Evolutionary conservation across 2,329 filamentous ascomycete genomes (phyloP).

Genomic region (Colletotrichum siamense): DNA sequence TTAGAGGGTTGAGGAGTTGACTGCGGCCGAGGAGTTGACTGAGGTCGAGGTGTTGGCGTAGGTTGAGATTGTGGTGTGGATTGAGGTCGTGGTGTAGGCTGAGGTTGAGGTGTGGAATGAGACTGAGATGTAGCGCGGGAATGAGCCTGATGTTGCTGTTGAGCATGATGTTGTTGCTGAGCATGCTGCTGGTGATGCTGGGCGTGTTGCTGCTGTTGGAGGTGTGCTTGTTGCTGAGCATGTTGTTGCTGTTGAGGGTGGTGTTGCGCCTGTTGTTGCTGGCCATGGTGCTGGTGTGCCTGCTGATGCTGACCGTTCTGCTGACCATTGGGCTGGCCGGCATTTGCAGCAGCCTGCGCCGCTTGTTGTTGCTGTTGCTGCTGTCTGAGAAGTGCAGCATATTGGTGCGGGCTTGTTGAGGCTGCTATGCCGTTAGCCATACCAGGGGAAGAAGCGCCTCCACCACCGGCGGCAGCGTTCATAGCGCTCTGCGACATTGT

Average conservation of each 20-base stretch:
- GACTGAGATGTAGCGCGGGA: not conserved
- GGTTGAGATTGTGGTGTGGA: conserved; percentile 6
- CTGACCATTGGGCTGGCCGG: conserved; percentile 25
- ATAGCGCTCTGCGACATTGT: conserved; percentile 54
- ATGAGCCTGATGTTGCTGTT: conserved; percentile 5
- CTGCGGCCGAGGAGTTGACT: not conserved
- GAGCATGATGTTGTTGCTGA: not conserved
- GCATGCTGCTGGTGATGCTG: conserved; percentile 16
- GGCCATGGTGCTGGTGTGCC: conserved; percentile 21
- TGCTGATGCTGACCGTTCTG: conserved; percentile 20
- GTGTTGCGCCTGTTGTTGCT: conserved; percentile 20
- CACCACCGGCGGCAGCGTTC: conserved; percentile 58
- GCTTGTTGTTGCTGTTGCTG: conserved; percentile 56
- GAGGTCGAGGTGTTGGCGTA: conserved; percentile 1
- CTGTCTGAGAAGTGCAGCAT: conserved; percentile 62
- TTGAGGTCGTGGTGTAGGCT: conserved; percentile 10
- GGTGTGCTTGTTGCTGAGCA: conserved; percentile 2
- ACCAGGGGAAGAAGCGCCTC: conserved; percentile 35
- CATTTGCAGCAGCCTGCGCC: conserved; percentile 33
- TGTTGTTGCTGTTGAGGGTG: conserved; percentile 13
- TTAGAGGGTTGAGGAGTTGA: conserved; percentile 44
- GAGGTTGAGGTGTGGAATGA: conserved; percentile 2
- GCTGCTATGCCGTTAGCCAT: conserved; percentile 54
- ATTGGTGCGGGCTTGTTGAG: conserved; percentile 62
- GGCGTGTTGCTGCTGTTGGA: conserved; percentile 16